Evolutionary conservation across 768 basidiomycete species (phyloP), one percentile per base, ranked within the genome.

Genomic region (Phaeolepiota aurea): DNA sequence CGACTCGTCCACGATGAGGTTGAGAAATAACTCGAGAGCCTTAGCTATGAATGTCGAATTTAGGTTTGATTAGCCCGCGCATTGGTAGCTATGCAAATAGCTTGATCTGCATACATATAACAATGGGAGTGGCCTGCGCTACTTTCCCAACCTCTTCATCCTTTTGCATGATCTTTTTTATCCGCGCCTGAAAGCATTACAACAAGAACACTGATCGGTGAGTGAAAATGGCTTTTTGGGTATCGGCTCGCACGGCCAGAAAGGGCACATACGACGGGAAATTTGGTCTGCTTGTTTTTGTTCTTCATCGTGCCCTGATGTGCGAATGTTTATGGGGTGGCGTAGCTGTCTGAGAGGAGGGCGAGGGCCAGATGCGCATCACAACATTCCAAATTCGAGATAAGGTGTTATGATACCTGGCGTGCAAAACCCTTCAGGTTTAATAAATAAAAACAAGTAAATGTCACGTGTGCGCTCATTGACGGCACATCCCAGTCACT

Each of bases 151-250:
- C 94, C 56, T 98, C 94, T 56, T 98, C 94, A 56, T 98, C 94
- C 58, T 92, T 91, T 68, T 98, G 94, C 89, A 98, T 98, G 42
- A 97, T 96, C 68, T 90, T 88, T 74, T 97, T 98, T 68, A 98
- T 98, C 33, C 94, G 83, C 3, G 94, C 93, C 92, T 94, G 49
- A 16, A 35, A 12, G 10, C 2, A 15, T 34, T 38, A 28, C 20
- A 32, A 41, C 32, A 34, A 32, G 5, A 41, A 15, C n/a, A 10
- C 21, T 7, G 19, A 14, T 13, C 23, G 15, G 38, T 19, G 4
- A 18, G 18, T 41, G 14, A 16, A 20, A n/a, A 31, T 23, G 28
- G n/a, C 19, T 9, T 20, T 31, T 31, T 31, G 28, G 9, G 28
- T 9, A 9, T 10, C 28, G 11, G 28, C 46, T 18, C 18, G 10